Evolutionary conservation across 139 green algal genomes (phyloP).

Genomic region (Coelastrella sp.): DNA sequence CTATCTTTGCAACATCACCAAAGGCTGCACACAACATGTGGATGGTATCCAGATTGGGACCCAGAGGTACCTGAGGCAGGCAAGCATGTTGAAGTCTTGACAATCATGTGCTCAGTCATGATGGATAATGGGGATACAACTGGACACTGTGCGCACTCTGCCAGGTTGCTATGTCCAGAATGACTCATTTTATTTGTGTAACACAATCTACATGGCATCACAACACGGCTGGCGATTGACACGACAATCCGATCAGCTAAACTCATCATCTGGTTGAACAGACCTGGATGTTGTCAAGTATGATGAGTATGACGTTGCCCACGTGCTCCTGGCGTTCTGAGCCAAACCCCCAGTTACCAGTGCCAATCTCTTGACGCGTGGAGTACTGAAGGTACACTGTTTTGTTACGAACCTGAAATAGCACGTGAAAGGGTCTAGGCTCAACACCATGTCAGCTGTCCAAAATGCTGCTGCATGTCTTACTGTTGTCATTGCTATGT

Average conservation of each 20-base stretch:
- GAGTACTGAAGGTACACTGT: constrained; percentile 80
- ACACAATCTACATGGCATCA: background rate
- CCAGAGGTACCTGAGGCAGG: constrained; percentile 46
- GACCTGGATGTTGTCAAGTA: constrained; percentile 38
- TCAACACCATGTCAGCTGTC: background rate
- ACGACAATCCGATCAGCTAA: background rate
- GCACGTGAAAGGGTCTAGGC: background rate
- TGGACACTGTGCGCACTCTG: too few relatives aligned
- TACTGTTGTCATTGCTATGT: too few relatives aligned
- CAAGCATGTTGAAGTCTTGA: too few relatives aligned
- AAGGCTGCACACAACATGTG: constrained; percentile 73
- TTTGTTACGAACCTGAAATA: constrained; percentile 68
- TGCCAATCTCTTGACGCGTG: constrained; percentile 73
- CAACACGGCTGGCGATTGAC: background rate
- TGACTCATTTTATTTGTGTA: too few relatives aligned
- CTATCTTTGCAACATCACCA: constrained; percentile 78
- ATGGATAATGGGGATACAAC: too few relatives aligned
- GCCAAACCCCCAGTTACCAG: constrained; percentile 49
- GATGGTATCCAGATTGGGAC: constrained; percentile 62
- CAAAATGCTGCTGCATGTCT: too few relatives aligned
- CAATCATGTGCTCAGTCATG: too few relatives aligned
- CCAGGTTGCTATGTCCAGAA: too few relatives aligned
- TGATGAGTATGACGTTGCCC: constrained; percentile 33
- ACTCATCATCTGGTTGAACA: background rate
- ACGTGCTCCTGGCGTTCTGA: background rate